phyloP scores from a whole-genome alignment of 2,329 filamentous ascomycete species.

The Phaeosphaeria sp. region DNA sequence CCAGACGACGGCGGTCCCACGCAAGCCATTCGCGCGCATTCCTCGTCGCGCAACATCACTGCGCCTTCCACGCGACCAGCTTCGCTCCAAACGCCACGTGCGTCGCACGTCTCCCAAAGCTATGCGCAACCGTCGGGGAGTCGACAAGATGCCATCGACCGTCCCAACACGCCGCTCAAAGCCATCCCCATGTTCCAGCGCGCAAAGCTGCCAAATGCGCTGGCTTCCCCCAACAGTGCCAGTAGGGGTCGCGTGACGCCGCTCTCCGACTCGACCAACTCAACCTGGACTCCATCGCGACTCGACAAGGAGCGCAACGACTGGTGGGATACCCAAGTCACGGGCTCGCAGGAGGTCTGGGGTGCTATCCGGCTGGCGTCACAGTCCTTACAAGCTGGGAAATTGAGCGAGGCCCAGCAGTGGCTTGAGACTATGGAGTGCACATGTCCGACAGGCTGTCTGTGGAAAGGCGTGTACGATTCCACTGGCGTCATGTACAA shows the following conservation, averaged over 20 bases:
- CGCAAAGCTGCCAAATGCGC: conserved; percentile 36
- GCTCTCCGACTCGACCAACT: conserved; percentile 24
- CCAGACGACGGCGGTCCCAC: conserved; percentile 7
- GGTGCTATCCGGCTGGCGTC: conserved; percentile 72
- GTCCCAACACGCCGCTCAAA: conserved; percentile 36
- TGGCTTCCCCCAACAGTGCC: conserved; percentile 23
- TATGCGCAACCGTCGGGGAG: conserved; percentile 7
- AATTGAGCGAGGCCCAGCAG: conserved; percentile 68
- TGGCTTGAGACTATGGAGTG: conserved; percentile 77
- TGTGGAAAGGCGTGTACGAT: conserved; percentile 54
- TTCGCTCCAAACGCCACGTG: conserved; percentile 24
- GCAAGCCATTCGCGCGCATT: conserved; percentile 17
- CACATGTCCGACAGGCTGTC: conserved; percentile 52
- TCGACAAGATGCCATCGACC: conserved; percentile 17
- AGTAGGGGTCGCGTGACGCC: conserved; percentile 23
- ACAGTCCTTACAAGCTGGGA: conserved; percentile 66
- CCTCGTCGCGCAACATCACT: conserved; percentile 38
- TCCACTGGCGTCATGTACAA: conserved; percentile 52
- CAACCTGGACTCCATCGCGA: conserved; percentile 62
- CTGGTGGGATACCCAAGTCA: conserved; percentile 91
- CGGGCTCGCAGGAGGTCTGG: conserved; percentile 81
- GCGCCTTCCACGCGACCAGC: conserved; percentile 29
- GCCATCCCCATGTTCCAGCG: conserved; percentile 32
- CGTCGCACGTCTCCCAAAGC: conserved; percentile 27
- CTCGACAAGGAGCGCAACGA: conserved; percentile 75